Conservation (phyloP, 2,329 filamentous ascomycete genomes). For the Ophiostoma quercus region DNA sequence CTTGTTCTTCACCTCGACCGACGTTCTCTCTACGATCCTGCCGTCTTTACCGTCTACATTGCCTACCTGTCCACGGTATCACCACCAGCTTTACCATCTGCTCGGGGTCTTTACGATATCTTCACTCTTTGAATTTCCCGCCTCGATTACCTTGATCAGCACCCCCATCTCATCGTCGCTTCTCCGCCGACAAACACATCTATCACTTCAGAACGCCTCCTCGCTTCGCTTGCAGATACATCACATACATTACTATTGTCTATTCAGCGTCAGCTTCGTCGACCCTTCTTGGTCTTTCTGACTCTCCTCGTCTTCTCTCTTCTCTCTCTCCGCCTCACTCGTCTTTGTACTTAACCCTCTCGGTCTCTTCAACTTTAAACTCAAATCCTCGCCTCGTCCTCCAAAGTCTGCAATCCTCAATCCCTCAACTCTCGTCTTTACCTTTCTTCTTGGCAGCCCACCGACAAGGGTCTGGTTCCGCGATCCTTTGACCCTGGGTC, state of each 20-base stretch:
- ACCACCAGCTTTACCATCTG: neutral
- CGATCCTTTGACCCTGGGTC: conserved; percentile 1
- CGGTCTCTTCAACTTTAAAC: neutral
- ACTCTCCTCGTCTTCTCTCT: neutral
- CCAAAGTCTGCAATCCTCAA: neutral
- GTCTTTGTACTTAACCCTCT: neutral
- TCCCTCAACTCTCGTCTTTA: neutral
- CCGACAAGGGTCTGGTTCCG: neutral
- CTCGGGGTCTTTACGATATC: no score
- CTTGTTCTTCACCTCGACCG: no score
- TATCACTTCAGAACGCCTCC: neutral
- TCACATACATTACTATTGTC: neutral
- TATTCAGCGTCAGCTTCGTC: neutral
- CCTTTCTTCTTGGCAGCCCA: neutral
- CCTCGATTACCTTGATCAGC: no score
- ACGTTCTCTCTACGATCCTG: neutral
- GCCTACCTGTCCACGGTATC: neutral
- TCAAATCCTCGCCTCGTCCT: no score
- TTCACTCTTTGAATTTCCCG: no score
- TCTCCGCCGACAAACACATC: neutral
- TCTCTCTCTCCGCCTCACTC: neutral
- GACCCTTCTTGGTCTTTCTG: neutral
- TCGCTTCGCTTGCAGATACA: neutral
- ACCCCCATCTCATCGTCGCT: neutral
- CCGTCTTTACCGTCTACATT: neutral